Evolutionary conservation across 192 early-diverging fungal genomes (phyloP).

Genomic region (Podila horticola): DNA sequence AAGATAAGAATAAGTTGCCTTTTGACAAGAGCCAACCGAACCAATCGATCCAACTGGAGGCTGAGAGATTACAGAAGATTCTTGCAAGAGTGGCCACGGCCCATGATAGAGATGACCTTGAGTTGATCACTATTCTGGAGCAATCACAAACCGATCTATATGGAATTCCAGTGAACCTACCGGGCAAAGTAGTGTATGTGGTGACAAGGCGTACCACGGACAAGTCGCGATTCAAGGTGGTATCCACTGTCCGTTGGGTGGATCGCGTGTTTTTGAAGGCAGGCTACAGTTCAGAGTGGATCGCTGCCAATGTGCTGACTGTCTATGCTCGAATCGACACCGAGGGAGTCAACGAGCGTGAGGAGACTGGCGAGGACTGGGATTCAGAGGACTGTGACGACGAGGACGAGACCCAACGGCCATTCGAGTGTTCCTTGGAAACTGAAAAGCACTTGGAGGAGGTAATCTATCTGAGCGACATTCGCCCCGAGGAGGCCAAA

Average conservation of each 20-base stretch:
- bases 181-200: slow-evolving; percentile 29
- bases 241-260: slow-evolving; percentile 32
- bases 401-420: not conserved
- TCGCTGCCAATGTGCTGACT: slow-evolving; percentile 8
- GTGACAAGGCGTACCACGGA: slow-evolving; percentile 15
- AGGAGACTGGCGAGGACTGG: not conserved
- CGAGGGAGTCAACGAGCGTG: not conserved
- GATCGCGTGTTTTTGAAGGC: slow-evolving; percentile 22
- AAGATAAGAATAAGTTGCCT: not conserved
- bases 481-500: slow-evolving; percentile 25
- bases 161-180: slow-evolving; percentile 12
- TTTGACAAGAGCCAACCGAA: not conserved
- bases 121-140: slow-evolving; percentile 24
- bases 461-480: not conserved
- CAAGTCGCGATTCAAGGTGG: slow-evolving; percentile 14
- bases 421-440: not conserved
- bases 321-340: not conserved
- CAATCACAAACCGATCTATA: slow-evolving; percentile 22
- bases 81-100: not conserved
- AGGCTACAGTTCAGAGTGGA: slow-evolving; percentile 19
- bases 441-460: not conserved
- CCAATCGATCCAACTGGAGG: slow-evolving; percentile 6
- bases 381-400: slow-evolving; percentile 4
- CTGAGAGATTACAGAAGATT: slow-evolving; percentile 10
- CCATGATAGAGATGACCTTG: not conserved